These are phyloP conservation scores for Trametes versicolor DNA, from an alignment of 1,284 basidiomycete genomes.

Conservation along the genomic window DNA sequence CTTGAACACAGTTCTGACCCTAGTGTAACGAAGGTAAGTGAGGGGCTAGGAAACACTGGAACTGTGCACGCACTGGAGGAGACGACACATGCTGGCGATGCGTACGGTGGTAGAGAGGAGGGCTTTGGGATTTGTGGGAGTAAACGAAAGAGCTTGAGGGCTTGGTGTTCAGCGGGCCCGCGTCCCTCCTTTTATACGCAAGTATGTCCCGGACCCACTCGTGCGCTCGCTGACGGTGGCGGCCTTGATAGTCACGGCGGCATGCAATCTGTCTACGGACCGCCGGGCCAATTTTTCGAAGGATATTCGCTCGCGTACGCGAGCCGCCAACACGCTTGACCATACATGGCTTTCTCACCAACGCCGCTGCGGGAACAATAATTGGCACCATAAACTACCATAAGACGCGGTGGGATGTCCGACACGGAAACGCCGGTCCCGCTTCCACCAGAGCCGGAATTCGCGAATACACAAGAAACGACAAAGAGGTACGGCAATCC, in stretches of 20 bases:
- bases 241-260: not conserved
- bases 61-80: slow-evolving; percentile 38
- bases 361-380: slow-evolving; percentile 17
- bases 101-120: not conserved
- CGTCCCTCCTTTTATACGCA: slow-evolving; percentile 17
- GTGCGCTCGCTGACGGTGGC: slow-evolving; percentile 8
- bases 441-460: slow-evolving; percentile 8
- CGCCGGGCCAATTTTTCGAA: slow-evolving; percentile 7
- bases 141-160: not conserved
- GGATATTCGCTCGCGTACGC: slow-evolving; percentile 1
- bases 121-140: not conserved
- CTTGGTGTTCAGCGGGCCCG: not conserved
- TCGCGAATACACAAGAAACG: slow-evolving; percentile 6
- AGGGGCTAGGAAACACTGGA: not conserved
- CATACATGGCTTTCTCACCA: slow-evolving; percentile 18
- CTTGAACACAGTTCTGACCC: slow-evolving; percentile 40
- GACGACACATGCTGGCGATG: slow-evolving; percentile 36
- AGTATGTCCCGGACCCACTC: not conserved
- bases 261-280: not conserved
- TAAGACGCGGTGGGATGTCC: slow-evolving; percentile 2
- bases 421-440: slow-evolving; percentile 2
- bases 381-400: not conserved
- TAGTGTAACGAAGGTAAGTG: slow-evolving; percentile 14
- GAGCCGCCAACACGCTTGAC: slow-evolving; percentile 19
- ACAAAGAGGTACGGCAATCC: slow-evolving; percentile 15